A percentile compares a stretch with the other conserved stretches of the same genome.
Conservation (phyloP, 176 grass and related monocot species). For the Phragmites australis region DNA sequence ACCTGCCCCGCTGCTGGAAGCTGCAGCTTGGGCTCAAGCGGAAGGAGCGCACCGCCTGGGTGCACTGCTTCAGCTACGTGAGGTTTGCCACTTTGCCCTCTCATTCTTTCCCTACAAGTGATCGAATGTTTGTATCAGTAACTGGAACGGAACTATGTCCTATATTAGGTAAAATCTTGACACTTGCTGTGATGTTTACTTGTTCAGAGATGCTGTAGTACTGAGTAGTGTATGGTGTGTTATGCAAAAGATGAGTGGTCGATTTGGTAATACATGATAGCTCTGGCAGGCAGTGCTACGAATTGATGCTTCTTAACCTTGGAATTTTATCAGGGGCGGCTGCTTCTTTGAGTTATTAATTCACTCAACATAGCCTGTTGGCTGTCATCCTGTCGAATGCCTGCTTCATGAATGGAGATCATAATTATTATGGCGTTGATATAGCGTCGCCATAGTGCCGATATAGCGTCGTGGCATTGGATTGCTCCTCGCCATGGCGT, state of each 20-base stretch:
- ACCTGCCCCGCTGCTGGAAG: conserved; percentile 85
- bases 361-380: background rate
- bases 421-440: too few relatives aligned
- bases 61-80: conserved; percentile 65
- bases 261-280: background rate
- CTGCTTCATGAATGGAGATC: conserved; percentile 6
- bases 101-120: conserved; percentile 14
- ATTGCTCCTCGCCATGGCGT: too few relatives aligned
- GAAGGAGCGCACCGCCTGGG: conserved; percentile 52
- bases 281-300: background rate
- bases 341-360: conserved; percentile 13
- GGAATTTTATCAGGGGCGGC: background rate
- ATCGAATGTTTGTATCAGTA: background rate
- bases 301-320: background rate
- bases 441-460: too few relatives aligned
- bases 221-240: background rate
- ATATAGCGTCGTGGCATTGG: too few relatives aligned
- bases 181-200: background rate
- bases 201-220: conserved; percentile 14
- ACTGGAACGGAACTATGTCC: conserved; percentile 6
- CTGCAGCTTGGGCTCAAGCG: conserved; percentile 81
- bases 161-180: background rate
- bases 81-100: conserved; percentile 58
- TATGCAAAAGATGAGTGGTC: background rate
- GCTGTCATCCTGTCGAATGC: background rate